Percentiles rank a stretch among this genome's conserved stretches.
Conservation (phyloP, 2,329 filamentous ascomycete genomes). For the Dendryphion nanum region DNA sequence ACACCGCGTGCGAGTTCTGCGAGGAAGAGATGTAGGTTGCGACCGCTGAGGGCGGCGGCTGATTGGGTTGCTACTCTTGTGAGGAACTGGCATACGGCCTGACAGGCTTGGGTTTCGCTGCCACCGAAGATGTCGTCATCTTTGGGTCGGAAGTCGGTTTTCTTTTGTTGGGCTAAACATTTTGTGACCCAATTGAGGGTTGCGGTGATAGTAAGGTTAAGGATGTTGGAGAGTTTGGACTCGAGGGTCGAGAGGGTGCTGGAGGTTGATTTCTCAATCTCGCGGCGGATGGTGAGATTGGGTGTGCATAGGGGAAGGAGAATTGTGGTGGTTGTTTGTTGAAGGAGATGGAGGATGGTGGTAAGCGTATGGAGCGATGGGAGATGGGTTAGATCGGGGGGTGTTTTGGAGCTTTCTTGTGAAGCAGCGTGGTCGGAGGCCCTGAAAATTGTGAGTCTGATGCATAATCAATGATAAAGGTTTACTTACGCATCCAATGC, state of each 20-base stretch:
- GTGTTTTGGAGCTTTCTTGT: slow-evolving; percentile 77
- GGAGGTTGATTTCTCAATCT: slow-evolving; percentile 81
- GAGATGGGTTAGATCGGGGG: slow-evolving; percentile 86
- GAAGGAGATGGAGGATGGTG: slow-evolving; percentile 88
- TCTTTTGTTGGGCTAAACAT: slow-evolving; percentile 74
- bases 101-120: slow-evolving; percentile 75
- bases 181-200: slow-evolving; percentile 73
- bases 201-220: slow-evolving; percentile 69
- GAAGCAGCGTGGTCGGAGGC: slow-evolving; percentile 67
- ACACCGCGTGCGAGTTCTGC: slow-evolving; percentile 81
- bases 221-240: slow-evolving; percentile 72
- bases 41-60: slow-evolving; percentile 71
- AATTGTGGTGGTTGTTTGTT: slow-evolving; percentile 86
- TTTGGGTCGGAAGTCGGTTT: slow-evolving; percentile 84
- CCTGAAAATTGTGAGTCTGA: slow-evolving; percentile 19
- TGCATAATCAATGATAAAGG: not conserved
- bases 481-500: slow-evolving; percentile 59
- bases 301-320: slow-evolving; percentile 85
- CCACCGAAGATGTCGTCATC: slow-evolving; percentile 60
- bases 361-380: slow-evolving; percentile 76
- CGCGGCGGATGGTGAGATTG: slow-evolving; percentile 85
- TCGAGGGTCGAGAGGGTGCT: slow-evolving; percentile 75
- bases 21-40: slow-evolving; percentile 78
- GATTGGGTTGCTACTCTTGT: slow-evolving; percentile 63
- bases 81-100: slow-evolving; percentile 77